Percentiles rank a stretch among this genome's conserved stretches.
These are phyloP conservation scores for Phaseolus lunatus DNA, from an alignment of 306 rosid species.

Conservation along the genomic window DNA sequence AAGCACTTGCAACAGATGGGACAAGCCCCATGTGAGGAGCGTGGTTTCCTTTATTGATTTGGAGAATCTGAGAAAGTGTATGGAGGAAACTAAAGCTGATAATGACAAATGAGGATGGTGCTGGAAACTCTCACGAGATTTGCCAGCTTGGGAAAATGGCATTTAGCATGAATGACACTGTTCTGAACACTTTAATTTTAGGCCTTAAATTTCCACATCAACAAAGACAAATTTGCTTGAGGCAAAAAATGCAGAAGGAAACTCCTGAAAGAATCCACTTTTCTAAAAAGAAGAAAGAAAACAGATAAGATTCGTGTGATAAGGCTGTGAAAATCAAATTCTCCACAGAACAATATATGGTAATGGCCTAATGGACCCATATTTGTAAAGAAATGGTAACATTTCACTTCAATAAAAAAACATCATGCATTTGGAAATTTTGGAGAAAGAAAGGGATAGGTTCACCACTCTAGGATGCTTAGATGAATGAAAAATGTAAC, in stretches of 20 bases:
- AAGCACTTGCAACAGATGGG: constrained; percentile 20
- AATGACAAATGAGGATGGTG: constrained; percentile 32
- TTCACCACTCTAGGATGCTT: constrained; percentile 14
- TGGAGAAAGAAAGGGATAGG: constrained; percentile 31
- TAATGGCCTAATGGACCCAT: constrained; percentile 15
- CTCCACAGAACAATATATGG: constrained; percentile 28
- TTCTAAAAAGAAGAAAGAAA: constrained; percentile 7
- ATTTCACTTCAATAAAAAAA: constrained; percentile 19
- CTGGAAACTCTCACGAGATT: constrained; percentile 30
- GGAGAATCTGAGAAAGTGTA: constrained; percentile 27
- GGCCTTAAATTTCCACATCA: constrained; percentile 5
- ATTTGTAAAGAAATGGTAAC: background rate
- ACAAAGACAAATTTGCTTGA: constrained; percentile 28
- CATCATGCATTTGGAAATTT: constrained; percentile 29
- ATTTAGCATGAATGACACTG: background rate
- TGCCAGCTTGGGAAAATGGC: constrained; percentile 30
- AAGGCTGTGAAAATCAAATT: constrained; percentile 5
- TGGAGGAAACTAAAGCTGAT: constrained; percentile 26
- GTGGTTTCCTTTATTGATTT: constrained; percentile 8
- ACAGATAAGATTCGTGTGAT: background rate
- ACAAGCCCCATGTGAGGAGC: constrained; percentile 37
- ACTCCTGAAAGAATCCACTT: constrained; percentile 21
- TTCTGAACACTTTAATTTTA: constrained; percentile 21
- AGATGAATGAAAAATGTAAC: constrained; percentile 21
- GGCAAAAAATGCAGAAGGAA: constrained; percentile 4